Base-by-base conservation (phyloP, 306 rosid genomes). In the Inga laurina region DNA sequence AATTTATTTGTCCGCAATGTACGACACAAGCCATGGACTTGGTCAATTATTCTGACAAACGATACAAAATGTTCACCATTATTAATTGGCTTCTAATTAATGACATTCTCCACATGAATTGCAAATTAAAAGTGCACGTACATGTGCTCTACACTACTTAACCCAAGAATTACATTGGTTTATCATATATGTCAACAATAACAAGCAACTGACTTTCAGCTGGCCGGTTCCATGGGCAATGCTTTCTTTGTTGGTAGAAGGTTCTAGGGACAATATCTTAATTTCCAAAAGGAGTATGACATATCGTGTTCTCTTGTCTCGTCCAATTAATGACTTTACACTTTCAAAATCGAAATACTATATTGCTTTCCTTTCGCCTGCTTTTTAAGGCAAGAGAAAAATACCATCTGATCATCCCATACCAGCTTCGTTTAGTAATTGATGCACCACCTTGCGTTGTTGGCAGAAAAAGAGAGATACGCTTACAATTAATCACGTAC, bases 301-400 rank as follows among this genome's bases (percentile, higher is more conserved):
- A 6, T 7, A 3, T 48, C 15, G 51, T 18, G 59, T 4, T 16
- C 19, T 52, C 59, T 5, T 6, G 2, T 19, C 62, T 16, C 62
- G 19, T 54, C 3, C 61, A 54, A 54, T 1, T 18, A 54, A 54
- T 54, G 19, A 16, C 61, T 48, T 48, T 27, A 24, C 27, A 22
- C 57, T 27, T 75, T 56, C 82, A 54, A 74, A 54, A 52, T 52
- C n/a, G 59, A 52, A 52, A 52, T 52, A 18, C 59, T 52, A 54
- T 51, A 51, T 15, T 51, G 57, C 21, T 49, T 49, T 27, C 56
- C 59, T 52, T 16, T 52, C 22, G 8, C 77, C 44, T 21, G 13
- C 77, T 72, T 73, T 74, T 82, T 52, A 64, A 66, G 80, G 81
- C 21, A 90, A 88, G 89, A 90, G 75, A 12, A 48, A 49, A 43